Evolutionary conservation across 2,329 filamentous ascomycete genomes (phyloP).

Genomic region (Pyrenochaeta sp.): DNA sequence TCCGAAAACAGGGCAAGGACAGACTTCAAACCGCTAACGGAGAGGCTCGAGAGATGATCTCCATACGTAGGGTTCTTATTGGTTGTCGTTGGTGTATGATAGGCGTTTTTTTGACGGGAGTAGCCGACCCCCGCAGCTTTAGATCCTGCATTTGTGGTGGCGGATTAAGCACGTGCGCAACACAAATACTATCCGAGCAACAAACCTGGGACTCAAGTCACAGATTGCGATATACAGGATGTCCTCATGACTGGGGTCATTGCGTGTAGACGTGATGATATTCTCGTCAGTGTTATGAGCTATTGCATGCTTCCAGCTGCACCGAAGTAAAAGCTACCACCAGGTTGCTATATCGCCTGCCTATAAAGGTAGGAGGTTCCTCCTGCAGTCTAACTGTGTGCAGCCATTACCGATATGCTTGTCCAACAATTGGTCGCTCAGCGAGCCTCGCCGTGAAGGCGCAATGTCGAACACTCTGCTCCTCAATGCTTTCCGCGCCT

Average conservation of each 20-base stretch:
- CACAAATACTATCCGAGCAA: not conserved
- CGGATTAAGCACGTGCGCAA: not conserved
- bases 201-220: no score
- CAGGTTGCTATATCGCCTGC: no score
- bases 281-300: no score
- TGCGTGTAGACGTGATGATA: no score
- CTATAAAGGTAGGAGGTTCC: no score
- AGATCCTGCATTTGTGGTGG: not conserved
- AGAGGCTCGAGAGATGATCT: not conserved
- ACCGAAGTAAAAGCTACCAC: no score
- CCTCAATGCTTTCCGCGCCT: not conserved
- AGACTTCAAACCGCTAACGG: no score
- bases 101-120: not conserved
- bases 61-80: no score
- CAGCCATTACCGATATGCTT: slow-evolving; percentile 1
- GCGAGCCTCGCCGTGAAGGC: slow-evolving; percentile 13
- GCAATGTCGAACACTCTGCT: slow-evolving; percentile 13
- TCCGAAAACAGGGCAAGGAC: no score
- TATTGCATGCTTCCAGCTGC: no score
- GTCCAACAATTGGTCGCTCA: slow-evolving; percentile 9
- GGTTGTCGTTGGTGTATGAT: not conserved
- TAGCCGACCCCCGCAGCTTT: not conserved
- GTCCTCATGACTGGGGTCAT: no score
- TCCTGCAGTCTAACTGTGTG: not conserved
- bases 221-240: no score